Conservation (phyloP, 768 basidiomycete genomes). For the Trametes maxima region DNA sequence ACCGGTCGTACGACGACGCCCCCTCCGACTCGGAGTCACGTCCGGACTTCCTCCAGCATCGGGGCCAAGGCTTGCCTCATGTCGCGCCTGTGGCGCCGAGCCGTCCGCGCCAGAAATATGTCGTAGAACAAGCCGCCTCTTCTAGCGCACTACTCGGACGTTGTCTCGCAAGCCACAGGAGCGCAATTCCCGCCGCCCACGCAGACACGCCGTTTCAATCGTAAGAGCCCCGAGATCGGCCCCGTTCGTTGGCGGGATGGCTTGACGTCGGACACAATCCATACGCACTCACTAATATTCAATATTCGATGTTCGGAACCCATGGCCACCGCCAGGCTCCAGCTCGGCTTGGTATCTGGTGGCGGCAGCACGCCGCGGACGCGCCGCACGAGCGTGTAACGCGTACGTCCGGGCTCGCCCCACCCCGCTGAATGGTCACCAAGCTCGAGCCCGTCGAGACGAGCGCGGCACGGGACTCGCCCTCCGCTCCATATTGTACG, state of each 20-base stretch:
- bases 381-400: neutral
- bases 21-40: neutral
- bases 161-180: neutral
- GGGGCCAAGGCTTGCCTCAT: slow-evolving; percentile 2
- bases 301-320: too few relatives aligned
- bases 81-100: slow-evolving; percentile 4
- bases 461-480: neutral
- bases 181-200: neutral
- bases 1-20: neutral
- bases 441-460: neutral
- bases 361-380: too few relatives aligned
- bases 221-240: neutral
- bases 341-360: too few relatives aligned
- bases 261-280: too few relatives aligned
- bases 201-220: neutral
- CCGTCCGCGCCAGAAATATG: slow-evolving; percentile 7
- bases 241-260: too few relatives aligned
- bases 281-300: too few relatives aligned
- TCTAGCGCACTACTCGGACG: slow-evolving; percentile 4
- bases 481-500: neutral
- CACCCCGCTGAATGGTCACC: slow-evolving; percentile 2
- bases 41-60: neutral
- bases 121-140: slow-evolving; percentile 11
- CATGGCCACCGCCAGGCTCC: too few relatives aligned
- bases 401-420: neutral